phyloP scores from a whole-genome alignment of 768 basidiomycete species.

The Boletellus ananas region DNA sequence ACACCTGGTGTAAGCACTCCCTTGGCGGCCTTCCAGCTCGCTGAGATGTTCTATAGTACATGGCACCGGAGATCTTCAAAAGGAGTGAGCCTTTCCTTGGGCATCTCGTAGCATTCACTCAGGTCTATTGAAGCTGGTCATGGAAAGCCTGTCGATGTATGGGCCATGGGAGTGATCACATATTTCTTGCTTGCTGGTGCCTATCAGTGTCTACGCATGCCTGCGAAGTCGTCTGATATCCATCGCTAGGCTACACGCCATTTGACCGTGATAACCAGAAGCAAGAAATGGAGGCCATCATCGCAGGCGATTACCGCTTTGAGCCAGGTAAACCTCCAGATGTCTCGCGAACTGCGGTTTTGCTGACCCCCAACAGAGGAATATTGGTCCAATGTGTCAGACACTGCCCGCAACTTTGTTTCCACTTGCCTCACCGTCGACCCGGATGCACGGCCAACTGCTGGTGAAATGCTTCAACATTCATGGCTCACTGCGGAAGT shows the following conservation, averaged over 20 bases:
- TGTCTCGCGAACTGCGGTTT: not conserved
- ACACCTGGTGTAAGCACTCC: conserved; percentile 68
- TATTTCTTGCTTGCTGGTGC: conserved; percentile 85
- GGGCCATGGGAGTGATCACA: conserved; percentile 98
- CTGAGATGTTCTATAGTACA: conserved; percentile 51
- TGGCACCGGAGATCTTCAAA: conserved; percentile 96
- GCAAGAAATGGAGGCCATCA: conserved; percentile 94
- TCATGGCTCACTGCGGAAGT: conserved; percentile 57
- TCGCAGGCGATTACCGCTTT: conserved; percentile 89
- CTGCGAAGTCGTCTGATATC: not conserved
- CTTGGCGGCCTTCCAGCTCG: not conserved
- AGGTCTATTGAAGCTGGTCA: conserved; percentile 63
- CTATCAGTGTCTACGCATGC: not conserved
- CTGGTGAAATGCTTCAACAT: conserved; percentile 68
- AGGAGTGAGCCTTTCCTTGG: conserved; percentile 54
- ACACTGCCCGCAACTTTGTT: conserved; percentile 83
- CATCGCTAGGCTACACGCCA: conserved; percentile 76
- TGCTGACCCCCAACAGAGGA: conserved; percentile 43
- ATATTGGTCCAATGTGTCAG: conserved; percentile 84
- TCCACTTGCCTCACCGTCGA: conserved; percentile 79
- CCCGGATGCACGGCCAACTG: conserved; percentile 75
- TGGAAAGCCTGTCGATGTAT: conserved; percentile 90
- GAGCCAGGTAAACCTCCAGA: conserved; percentile 47
- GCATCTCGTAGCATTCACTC: not conserved
- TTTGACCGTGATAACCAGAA: conserved; percentile 89